A percentile compares a stretch with the other conserved stretches of the same genome.
Conservation (phyloP, 129 eudicot genomes). For the Deinandra increscens region DNA sequence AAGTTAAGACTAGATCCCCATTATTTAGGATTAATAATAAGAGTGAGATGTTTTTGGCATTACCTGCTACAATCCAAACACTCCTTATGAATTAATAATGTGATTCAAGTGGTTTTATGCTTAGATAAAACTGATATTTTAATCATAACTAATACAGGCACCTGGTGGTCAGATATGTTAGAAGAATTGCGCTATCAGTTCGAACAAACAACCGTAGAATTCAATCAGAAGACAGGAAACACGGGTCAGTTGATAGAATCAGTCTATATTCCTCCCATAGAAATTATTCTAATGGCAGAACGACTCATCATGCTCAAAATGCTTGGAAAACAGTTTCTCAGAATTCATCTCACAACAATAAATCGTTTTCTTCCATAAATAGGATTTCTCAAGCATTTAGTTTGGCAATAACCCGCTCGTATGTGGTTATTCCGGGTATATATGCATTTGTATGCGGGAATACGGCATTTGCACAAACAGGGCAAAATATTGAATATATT, state of each 20-base stretch:
- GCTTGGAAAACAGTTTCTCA: conserved; percentile 59
- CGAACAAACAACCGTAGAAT: conserved; percentile 32
- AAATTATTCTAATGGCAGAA: conserved; percentile 36
- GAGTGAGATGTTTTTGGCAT: too few species aligned
- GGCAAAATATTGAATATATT: conserved; percentile 36
- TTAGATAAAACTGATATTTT: background rate
- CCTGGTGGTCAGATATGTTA: conserved; percentile 43
- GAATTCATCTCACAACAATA: conserved; percentile 17
- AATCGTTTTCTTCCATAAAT: conserved; percentile 28
- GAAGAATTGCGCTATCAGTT: conserved; percentile 39
- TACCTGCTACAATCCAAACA: too few species aligned
- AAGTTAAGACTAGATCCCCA: too few species aligned
- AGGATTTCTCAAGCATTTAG: conserved; percentile 70
- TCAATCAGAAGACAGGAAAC: conserved; percentile 29
- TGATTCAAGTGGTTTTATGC: too few species aligned
- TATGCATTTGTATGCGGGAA: conserved; percentile 50
- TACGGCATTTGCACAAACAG: conserved; percentile 51
- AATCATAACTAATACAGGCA: conserved; percentile 39
- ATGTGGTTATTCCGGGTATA: conserved; percentile 70
- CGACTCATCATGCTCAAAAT: conserved; percentile 49
- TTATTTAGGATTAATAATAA: too few species aligned
- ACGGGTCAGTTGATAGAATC: conserved; percentile 32
- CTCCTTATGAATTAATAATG: too few species aligned
- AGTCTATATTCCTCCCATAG: conserved; percentile 39
- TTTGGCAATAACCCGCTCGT: conserved; percentile 64